phyloP scores from a whole-genome alignment of 345 rosid species.

The Moricandia arvensis region DNA sequence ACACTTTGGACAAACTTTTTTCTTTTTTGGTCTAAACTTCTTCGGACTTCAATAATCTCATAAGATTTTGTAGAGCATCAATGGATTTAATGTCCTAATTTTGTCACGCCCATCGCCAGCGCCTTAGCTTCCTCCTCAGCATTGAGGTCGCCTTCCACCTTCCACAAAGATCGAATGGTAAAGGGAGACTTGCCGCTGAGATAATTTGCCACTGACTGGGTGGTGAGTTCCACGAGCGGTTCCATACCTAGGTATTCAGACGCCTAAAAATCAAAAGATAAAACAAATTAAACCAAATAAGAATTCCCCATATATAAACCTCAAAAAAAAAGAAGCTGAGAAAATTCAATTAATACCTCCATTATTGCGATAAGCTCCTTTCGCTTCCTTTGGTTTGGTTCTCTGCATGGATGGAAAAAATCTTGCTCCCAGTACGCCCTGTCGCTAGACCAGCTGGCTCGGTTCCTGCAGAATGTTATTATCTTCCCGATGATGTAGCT shows the following conservation, averaged over 20 bases:
- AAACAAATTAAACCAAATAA: no score
- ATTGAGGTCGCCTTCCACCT: not conserved
- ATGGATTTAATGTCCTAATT: not conserved
- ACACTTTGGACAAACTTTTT: not conserved
- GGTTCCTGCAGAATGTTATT: no score
- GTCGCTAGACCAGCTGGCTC: no score
- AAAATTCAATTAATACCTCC: not conserved
- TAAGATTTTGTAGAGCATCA: not conserved
- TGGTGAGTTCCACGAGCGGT: no score
- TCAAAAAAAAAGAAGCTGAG: not conserved
- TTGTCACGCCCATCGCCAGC: not conserved
- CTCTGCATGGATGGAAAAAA: no score
- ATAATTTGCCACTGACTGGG: no score
- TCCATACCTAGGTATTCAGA: no score
- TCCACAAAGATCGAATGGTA: not conserved
- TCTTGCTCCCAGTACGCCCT: no score
- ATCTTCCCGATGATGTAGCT: no score
- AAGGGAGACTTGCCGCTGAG: not conserved
- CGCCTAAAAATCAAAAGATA: no score
- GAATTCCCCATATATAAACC: not conserved
- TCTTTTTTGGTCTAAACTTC: no score
- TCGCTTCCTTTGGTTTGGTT: not conserved
- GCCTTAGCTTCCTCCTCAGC: not conserved
- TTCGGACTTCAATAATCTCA: not conserved
- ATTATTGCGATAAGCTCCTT: not conserved